Base-by-base conservation (phyloP, 139 green algal species). In the Ulvella scutata region DNA sequence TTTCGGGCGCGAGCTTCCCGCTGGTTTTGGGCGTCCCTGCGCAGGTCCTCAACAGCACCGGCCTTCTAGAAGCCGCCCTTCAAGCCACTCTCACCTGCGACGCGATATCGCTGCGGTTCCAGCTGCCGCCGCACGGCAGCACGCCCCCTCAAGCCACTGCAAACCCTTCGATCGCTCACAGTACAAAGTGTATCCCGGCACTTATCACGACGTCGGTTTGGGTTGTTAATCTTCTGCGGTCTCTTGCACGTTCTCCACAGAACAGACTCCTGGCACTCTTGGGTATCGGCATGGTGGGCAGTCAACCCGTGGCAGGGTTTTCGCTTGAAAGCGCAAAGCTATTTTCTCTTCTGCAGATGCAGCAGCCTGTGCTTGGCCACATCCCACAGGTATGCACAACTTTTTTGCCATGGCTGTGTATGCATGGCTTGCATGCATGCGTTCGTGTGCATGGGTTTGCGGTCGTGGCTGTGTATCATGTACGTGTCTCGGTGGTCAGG, bases 171-270 rank as follows among this genome's bases (percentile, higher is more conserved):
- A 78, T 96, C 13, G 87, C 90, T 0, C 74, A 78, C 3, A 86
- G 89, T 2, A 61, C 81, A 23, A 79, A 82, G 0, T 76, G 86
- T 3, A 87, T 94, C 28, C 89, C 96, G 72, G 74, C 79, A 3
- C 60, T 94, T 76, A 84, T 84, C 20, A 76, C 86, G 6, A 92
- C 83, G 21, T 90, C 84, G 20, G 84, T 95, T n/a, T 96, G 91
- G 91, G 85, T 82, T 33, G 89, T 96, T 40, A 76, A 87, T 21
- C 73, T 93, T 43, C 85, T 96, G 76, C 85, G 90, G 20, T 38
- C 43, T 29, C 78, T 96, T 26, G 83, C 80, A 38, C 81, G 85
- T 85, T 87, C 91, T 76, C n/a, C 75, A 20, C n/a, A 61, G 43
- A 62, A 6, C 13, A 59, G 23, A 31, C 73, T 40, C 36, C 78